Evolutionary conservation across 2,329 filamentous ascomycete species (phyloP), one percentile per base, ranked within the genome.

Genomic region (Chalaropsis ovoidea): DNA sequence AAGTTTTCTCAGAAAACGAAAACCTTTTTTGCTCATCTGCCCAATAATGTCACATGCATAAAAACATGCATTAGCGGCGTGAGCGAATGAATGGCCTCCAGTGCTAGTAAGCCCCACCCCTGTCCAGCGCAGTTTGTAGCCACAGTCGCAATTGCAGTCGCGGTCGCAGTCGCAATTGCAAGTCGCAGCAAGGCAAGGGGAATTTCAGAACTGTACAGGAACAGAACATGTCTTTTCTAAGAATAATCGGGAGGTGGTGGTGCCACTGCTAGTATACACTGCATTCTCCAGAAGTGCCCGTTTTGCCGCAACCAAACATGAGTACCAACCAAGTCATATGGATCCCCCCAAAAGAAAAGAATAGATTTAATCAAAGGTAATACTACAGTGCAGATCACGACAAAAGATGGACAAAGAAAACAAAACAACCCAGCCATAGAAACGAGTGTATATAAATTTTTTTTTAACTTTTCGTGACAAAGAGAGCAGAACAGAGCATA

Each of bases 1-100:
- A 10, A 58, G 6, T 35, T 13, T 3, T 58, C 27, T n/a, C 54
- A 4, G 52, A 15, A n/a, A 17, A 31, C 31, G 11, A n/a, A n/a
- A n/a, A 31, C 3, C n/a, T 58, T 39, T 58, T 35, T 58, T 58
- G 54, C 54, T 58, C 47, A 52, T 27, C 19, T 24, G 47, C 47
- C 47, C 19, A 24, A 24, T 17, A 52, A 27, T 52, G 47, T 27
- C 54, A 58, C 54, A 58, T 58, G 54, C 54, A 58, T 58, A 58
- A 58, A 58, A 35, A 22, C 54, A 7, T 58, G 54, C 54, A 58
- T 58, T 58, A 35, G 54, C 31, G 54, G 54, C 54, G 47, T 52
- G 22, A 15, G 22, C 47, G 24, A 24, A 27, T 17, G 10, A 27
- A 5, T 52, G 47, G 47, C 19, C 13, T 52, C 10, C 13, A 24